Evolutionary conservation across 1,139 yeast genomes (phyloP), one percentile per base, ranked within the genome.

Genomic region (Candida buenavistaensis): DNA sequence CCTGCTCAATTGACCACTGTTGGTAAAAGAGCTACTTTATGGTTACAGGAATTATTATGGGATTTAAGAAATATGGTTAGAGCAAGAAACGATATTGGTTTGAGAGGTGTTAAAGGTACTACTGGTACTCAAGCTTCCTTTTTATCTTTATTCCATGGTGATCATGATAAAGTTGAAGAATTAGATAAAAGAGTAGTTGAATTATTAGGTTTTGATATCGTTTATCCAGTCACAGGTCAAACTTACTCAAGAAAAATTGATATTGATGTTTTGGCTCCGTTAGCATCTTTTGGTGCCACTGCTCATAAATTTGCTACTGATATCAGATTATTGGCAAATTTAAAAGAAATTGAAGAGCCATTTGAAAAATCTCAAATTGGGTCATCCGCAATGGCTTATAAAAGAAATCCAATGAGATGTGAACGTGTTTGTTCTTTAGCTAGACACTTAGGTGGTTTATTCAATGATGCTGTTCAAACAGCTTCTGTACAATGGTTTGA

Each of bases 401-500:
- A 92, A 78, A 86, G 99, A 71, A 92, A 92, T 72, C 99, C 99
- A 63, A 92, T 92, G 99, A 84, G 99, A 72, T 84, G 94, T 59
- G 99, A 92, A 72, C 83, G 99, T 63, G 97, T 92, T 42, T 92
- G 99, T 69, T 92, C 98, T 16, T 76, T 94, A 50, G 80, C 97
- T 17, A 86, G 98, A 72, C 97, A 92, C 64, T 66, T 92, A 64
- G 96, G 96, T 49, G 84, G 96, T 14, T 72, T 89, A 52, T 84
- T 84, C 69, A 88, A 76, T 57, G 97, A 92, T 62, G 95, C 97
- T 35, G 83, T 92, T 50, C 94, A 89, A 66, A 92, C 98, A 37
- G 95, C 97, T 9, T 83, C 96, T 24, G 97, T 94, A 30, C 99
- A 94, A 69, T 94, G 98, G 98, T 92, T 94, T 60, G 98, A 94